Evolutionary conservation across 2,329 filamentous ascomycete species (phyloP), one percentile per base, ranked within the genome.

Genomic region (Cladosporium austrohemisphaericum): DNA sequence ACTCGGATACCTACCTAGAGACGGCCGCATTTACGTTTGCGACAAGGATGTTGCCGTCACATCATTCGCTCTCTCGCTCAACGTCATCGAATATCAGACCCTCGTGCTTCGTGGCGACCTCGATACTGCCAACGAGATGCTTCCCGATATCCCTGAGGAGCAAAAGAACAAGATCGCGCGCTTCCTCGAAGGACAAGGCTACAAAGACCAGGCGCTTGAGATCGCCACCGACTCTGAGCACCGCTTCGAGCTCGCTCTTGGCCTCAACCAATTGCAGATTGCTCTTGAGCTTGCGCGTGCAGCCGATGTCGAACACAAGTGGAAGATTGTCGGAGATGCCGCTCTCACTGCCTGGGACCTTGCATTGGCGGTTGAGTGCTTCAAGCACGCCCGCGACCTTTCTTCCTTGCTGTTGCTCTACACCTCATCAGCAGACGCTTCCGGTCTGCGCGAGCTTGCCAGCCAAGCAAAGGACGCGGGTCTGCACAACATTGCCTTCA

Each of bases 121-220:
- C 76, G 93, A 97, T 56, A 82, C 88, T 11, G 93, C 93, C 0
- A 84, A 86, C 8, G 90, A 95, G 65, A 78, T 96, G 55, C 81
- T 98, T 13, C 44, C 76, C 82, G 85, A 85, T 16, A 91, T 98
- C 29, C 90, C 92, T 0, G 75, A 83, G n/a, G 88, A 95, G 56
- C 90, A 98, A 68, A 86, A 95, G 69, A 96, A 95, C 77, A 97
- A 97, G 75, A 94, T 98, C 60, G 93, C 93, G 3, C 85, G 93
- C 18, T 98, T 98, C 78, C 77, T 98, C 46, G 93, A 97, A 69
- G 93, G 93, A 2, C 93, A 98, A 70, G 92, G 92, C 32, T 89
- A 95, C 72, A 97, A 97, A 72, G 92, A 97, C 61, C 79, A 96
- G 57, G 93, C 93, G 0, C 79, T 98, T 13, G 88, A 96, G 58